Base-by-base conservation (phyloP, 2,329 filamentous ascomycete genomes). In the Calonectria pseudoturangicola region DNA sequence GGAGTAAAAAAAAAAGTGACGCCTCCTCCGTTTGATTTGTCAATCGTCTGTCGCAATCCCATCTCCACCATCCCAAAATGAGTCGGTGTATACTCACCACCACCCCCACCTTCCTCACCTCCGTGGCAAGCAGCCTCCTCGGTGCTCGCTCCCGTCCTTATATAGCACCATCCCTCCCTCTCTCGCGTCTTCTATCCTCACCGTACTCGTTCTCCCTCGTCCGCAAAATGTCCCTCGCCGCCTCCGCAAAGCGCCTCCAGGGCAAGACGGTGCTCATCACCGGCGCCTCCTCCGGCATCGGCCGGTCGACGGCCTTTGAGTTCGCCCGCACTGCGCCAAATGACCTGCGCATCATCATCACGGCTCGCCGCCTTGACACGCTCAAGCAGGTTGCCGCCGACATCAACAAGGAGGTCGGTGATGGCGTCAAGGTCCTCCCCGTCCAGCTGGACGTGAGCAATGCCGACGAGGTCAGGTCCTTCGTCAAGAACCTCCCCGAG, bases 241-340 rank as follows among this genome's bases (percentile, higher is more conserved):
- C 94, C 47, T 92, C 94, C 86, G 89, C 89, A 75, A 93, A 95
- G 84, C 95, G 96, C 87, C 94, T 99, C 73, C 90, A 93, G 81
- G 95, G 95, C 90, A 98, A 98, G 88, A 98, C 95, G 5, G 88
- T 98, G 72, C 85, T 98, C 70, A 91, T 99, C 75, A 98, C 97
- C 6, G 97, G 97, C 70, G 97, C 97, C 39, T 97, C 94, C 4
- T 97, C 95, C 25, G 97, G 97, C 74, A 98, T 99, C 84, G 97
- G 97, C 28, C 91, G 90, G 69, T 91, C 90, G 79, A 93, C 91
- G 21, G 97, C 96, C n/a, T 87, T 97, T 76, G 97, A 98, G 84
- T 99, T 98, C 82, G 97, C 97, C 30, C 92, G 95, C 70, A 96
- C 96, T 2, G 90, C 93, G 27, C 95, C 95, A 9, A 89, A 92